phyloP scores from a whole-genome alignment of 2,329 filamentous ascomycete species.

The Monilinia polystroma region DNA sequence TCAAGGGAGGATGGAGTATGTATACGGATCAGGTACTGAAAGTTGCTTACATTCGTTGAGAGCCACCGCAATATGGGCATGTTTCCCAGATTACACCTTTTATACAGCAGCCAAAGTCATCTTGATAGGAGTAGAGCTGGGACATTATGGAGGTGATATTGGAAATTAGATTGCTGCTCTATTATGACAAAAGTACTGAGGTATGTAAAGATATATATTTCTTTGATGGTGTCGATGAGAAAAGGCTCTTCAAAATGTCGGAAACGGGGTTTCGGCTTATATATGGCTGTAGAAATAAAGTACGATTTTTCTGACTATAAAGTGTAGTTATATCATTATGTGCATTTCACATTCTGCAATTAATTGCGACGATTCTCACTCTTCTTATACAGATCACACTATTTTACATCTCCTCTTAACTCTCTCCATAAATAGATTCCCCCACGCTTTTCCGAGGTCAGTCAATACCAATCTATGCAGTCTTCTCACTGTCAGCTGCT shows the following conservation, averaged over 20 bases:
- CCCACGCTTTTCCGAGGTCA: constrained; percentile 11
- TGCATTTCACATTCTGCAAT: background rate
- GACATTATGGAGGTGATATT: constrained; percentile 1
- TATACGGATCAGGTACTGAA: background rate
- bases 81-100: background rate
- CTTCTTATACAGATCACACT: constrained; percentile 9
- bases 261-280: background rate
- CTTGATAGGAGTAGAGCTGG: background rate
- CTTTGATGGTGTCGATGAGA: background rate
- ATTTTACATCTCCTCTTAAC: background rate
- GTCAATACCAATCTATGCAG: background rate
- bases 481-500: constrained; percentile 2
- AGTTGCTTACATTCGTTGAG: background rate
- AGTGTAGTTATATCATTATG: constrained; percentile 3
- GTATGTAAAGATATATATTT: too few species aligned
- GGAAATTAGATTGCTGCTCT: background rate
- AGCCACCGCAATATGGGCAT: constrained; percentile 2
- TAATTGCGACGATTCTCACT: background rate
- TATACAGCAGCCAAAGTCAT: background rate
- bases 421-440: background rate
- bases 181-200: background rate
- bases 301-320: background rate
- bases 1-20: background rate
- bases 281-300: background rate
- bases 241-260: background rate